Base-by-base conservation (phyloP, 2,329 filamentous ascomycete species). In the Gliomastix tumulicola region DNA sequence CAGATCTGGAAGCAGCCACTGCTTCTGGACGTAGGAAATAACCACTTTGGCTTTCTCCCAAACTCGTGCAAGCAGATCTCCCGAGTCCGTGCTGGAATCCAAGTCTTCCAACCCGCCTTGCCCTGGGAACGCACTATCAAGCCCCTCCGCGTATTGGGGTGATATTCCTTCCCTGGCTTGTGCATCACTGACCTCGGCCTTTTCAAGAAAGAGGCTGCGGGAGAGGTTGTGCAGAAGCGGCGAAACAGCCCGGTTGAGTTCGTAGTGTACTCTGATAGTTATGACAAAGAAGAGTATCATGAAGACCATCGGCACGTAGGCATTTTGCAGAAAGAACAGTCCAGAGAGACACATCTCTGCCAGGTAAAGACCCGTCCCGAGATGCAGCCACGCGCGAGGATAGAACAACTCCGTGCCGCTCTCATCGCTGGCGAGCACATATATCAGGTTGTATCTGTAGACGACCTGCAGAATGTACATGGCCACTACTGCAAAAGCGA, bases 361-460 rank as follows among this genome's bases (percentile, higher is more conserved):
- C 23, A 96, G 70, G 56, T 97, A 96, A 34, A 94, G 68, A 18
- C 90, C 88, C 1, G 82, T 80, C 19, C 90, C 79, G 33, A 94
- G 76, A 40, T 96, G 89, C 56, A 94, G 82, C 35, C 96, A 67
- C 2, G 85, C 88, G n/a, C 82, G 82, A 2, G 87, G 83, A 53
- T 95, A 96, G 47, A 87, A 81, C 12, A 90, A 74, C 13, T 89
- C 89, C 53, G 92, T 87, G 21, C 86, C 94, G 54, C 96, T 88
- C 51, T 94, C 81, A 40, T 76, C 65, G 9, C 84, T 79, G 54
- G 92, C 85, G 34, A 82, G 83, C 22, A 95, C 88, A 57, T 87
- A 96, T 34, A 96, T 72, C 37, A 96, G 63, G 54, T 94, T 94
- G 70, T 96, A 95, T n/a, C 85, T 78, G 69, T 87, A 95, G 34